These are phyloP conservation scores for Saccharomycopsis sp. DNA, from an alignment of 805 yeast species.

Conservation along the genomic window DNA sequence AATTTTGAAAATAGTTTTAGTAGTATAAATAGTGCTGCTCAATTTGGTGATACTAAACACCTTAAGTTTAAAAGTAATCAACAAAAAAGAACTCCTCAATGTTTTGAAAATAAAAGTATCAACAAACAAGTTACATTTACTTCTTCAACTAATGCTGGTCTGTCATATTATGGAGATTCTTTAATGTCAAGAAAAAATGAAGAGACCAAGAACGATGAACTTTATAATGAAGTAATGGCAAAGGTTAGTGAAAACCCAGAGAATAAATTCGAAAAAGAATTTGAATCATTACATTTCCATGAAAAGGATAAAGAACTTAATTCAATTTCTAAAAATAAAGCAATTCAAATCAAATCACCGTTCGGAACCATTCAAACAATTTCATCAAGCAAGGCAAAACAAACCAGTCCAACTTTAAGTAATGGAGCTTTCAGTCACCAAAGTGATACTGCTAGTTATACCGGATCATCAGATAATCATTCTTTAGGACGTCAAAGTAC, in stretches of 20 bases:
- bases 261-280: background rate
- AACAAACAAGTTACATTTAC: constrained; percentile 14
- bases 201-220: background rate
- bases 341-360: constrained; percentile 15
- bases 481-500: constrained; percentile 19
- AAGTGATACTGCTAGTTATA: constrained; percentile 7
- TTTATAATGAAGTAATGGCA: background rate
- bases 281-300: constrained; percentile 3
- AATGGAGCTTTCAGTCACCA: background rate
- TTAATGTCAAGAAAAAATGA: constrained; percentile 1
- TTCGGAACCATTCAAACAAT: constrained; percentile 16
- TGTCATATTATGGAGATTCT: constrained; percentile 5
- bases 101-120: no score
- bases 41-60: background rate
- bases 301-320: background rate
- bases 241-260: background rate
- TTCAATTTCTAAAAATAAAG: background rate
- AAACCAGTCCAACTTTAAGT: background rate
- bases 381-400: background rate
- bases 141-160: constrained; percentile 12
- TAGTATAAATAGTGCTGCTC: constrained; percentile 8
- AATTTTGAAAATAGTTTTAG: constrained; percentile 17
- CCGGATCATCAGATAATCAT: constrained; percentile 15
- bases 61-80: background rate
- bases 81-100: no score